Evolutionary conservation across 2,329 filamentous ascomycete species (phyloP), one percentile per base, ranked within the genome.

Genomic region (Sclerotinia minor): DNA sequence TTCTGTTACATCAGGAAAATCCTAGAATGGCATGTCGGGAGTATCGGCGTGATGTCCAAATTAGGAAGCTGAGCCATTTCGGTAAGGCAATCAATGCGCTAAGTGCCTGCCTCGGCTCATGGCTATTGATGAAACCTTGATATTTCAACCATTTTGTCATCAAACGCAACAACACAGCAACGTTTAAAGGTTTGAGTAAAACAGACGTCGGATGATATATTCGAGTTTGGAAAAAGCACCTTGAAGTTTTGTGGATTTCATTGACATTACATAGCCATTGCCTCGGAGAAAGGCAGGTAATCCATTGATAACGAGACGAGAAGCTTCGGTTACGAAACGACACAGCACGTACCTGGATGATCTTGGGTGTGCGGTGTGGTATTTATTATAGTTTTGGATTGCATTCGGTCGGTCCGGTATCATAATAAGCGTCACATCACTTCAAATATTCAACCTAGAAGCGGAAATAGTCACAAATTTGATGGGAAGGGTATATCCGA

Each of bases 161-260:
- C 41, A 32, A 65, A 45, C 63, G 0, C 38, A 54, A 50, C 63
- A 55, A 35, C 21, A 26, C 38, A 54, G 63, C 50, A 55, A 26
- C 21, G 19, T 45, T n/a, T 47, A 41, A 15, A 65, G 15, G 26
- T 65, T 65, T 24, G 29, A 47, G 24, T 11, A 60, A 19, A 66
- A 41, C 44, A 15, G 54, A 64, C 9, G 19, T 66, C 64, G 64
- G 64, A 41, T 32, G 32, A 65, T 8, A 59, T 41, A 50, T 26
- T 41, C 26, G 50, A 58, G 52, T 58, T 47, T 35, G 50, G 64
- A 26, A 47, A 65, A 53, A 57, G 38, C 49, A 38, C 63, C 63
- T 61, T 24, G 58, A 49, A 24, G 52, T 45, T 47, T 59, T 65
- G 64, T 65, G 64, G 53, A 65, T 65, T 53, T 38, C 5, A 47